Conservation (phyloP, 768 basidiomycete species). For the Termitomyces sp. region DNA sequence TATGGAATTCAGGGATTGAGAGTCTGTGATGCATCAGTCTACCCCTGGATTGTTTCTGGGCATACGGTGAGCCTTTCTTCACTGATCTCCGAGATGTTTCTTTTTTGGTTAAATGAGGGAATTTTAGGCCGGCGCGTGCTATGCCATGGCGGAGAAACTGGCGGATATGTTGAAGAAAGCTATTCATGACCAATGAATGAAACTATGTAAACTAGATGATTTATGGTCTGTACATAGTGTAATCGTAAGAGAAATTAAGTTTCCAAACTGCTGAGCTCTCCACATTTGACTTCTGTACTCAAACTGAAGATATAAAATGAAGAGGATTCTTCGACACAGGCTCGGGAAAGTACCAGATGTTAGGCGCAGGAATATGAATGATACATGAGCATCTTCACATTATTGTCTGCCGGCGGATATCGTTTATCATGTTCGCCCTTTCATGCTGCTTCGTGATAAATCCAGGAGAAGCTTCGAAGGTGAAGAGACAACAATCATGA, state of each 20-base stretch:
- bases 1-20: slow-evolving; percentile 37
- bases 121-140: slow-evolving; percentile 11
- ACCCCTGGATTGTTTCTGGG: slow-evolving; percentile 34
- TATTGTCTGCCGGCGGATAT: too few species aligned
- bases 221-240: neutral
- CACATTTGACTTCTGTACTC: too few species aligned
- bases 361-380: too few species aligned
- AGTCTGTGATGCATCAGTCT: slow-evolving; percentile 36
- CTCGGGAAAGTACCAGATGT: too few species aligned
- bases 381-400: too few species aligned
- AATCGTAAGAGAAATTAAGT: neutral
- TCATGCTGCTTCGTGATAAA: too few species aligned
- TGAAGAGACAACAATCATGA: too few species aligned
- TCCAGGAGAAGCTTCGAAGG: too few species aligned
- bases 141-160: slow-evolving; percentile 12
- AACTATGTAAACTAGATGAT: neutral
- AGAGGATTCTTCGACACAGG: too few species aligned
- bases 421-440: too few species aligned
- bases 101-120: neutral
- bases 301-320: too few species aligned
- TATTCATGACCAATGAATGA: neutral
- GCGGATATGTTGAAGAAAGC: slow-evolving; percentile 11
- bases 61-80: slow-evolving; percentile 25
- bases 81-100: neutral
- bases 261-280: too few species aligned